phyloP scores from a whole-genome alignment of 768 basidiomycete genomes.

The Guyanaporus albipodus region DNA sequence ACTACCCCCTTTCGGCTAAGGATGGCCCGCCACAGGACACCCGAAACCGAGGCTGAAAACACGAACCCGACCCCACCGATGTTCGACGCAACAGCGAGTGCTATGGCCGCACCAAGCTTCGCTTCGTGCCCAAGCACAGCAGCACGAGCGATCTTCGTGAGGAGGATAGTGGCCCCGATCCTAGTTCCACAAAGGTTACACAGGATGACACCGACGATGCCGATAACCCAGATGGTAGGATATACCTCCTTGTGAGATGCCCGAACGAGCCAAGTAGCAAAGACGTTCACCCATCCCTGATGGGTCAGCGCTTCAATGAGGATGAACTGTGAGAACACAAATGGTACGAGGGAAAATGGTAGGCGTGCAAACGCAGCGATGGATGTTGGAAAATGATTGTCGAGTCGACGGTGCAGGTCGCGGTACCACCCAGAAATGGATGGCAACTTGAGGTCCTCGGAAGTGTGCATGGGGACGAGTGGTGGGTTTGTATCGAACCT shows the following conservation, averaged over 20 bases:
- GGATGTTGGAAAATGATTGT: not conserved
- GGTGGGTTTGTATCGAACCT: too few relatives aligned
- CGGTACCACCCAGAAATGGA: not conserved
- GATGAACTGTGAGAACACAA: slow-evolving; percentile 74
- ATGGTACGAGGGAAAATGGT: slow-evolving; percentile 81
- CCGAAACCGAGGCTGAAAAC: slow-evolving; percentile 85
- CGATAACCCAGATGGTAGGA: slow-evolving; percentile 61
- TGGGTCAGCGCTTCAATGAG: slow-evolving; percentile 45
- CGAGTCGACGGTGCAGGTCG: too few relatives aligned
- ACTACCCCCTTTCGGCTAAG: slow-evolving; percentile 58
- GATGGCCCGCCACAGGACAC: slow-evolving; percentile 81
- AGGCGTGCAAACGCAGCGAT: slow-evolving; percentile 61
- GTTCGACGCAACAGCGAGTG: slow-evolving; percentile 83
- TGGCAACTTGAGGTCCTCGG: too few relatives aligned
- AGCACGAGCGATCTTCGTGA: slow-evolving; percentile 65
- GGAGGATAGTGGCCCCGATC: slow-evolving; percentile 46
- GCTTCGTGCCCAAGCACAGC: slow-evolving; percentile 34
- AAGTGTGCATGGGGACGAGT: too few relatives aligned
- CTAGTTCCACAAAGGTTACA: slow-evolving; percentile 87
- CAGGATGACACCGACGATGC: slow-evolving; percentile 66
- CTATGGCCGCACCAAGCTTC: slow-evolving; percentile 53
- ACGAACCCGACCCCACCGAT: slow-evolving; percentile 89
- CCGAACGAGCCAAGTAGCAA: slow-evolving; percentile 61
- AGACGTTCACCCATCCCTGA: slow-evolving; percentile 86
- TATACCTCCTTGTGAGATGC: slow-evolving; percentile 41